phyloP scores from a whole-genome alignment of 2,329 filamentous ascomycete species.

The Fonsecaea nubica region DNA sequence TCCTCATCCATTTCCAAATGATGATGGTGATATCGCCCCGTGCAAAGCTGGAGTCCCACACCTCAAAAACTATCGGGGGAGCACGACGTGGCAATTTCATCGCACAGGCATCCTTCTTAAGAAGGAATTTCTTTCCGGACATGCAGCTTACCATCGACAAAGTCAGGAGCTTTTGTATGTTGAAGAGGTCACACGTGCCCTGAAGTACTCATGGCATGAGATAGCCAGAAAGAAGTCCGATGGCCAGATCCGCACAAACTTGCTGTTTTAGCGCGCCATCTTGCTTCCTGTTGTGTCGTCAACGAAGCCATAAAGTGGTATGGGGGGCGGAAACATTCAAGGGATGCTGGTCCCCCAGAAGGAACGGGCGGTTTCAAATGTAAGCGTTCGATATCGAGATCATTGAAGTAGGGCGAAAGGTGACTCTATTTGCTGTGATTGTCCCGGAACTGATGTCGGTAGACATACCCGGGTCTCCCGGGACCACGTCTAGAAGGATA shows the following conservation, averaged over 20 bases:
- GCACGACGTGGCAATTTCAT: neutral
- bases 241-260: conserved; percentile 12
- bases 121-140: neutral
- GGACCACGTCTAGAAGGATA: neutral
- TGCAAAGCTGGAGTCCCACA: neutral
- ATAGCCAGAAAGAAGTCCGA: neutral
- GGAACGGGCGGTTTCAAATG: neutral
- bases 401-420: too few relatives aligned
- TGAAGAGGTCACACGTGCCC: conserved; percentile 5
- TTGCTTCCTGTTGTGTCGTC: conserved; percentile 2
- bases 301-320: neutral
- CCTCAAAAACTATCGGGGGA: neutral
- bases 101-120: neutral
- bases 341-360: neutral
- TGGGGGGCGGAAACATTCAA: too few relatives aligned
- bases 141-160: neutral
- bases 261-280: conserved; percentile 9
- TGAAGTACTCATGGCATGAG: neutral
- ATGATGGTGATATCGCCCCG: neutral
- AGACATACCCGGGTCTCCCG: neutral
- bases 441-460: neutral
- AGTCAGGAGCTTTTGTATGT: conserved; percentile 4
- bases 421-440: neutral
- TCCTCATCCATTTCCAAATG: neutral
- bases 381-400: too few relatives aligned